Percentiles rank a stretch among this genome's conserved stretches.
phyloP scores from a whole-genome alignment of 192 early-diverging fungal genomes.

The Cetraspora pellucida region DNA sequence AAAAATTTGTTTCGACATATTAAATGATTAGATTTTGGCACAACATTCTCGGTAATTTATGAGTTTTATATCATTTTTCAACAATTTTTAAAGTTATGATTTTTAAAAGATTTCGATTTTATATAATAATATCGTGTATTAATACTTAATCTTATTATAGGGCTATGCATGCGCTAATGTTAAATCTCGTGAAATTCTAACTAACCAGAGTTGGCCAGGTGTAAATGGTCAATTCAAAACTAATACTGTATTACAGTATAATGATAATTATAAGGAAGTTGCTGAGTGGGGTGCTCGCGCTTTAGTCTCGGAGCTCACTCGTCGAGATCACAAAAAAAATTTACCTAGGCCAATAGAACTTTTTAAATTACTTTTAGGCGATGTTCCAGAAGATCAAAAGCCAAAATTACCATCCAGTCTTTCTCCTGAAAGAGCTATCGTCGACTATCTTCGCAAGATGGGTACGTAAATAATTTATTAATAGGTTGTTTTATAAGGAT shows the following conservation, averaged over 20 bases:
- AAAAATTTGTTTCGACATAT: background rate
- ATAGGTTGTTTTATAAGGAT: background rate
- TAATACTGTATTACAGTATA: slow-evolving; percentile 6
- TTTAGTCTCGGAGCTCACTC: background rate
- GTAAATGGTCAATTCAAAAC: slow-evolving; percentile 4
- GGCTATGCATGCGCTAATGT: background rate
- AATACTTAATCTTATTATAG: too few relatives aligned
- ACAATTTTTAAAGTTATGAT: too few relatives aligned
- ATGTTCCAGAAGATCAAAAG: background rate
- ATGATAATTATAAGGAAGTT: background rate
- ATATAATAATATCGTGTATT: too few relatives aligned
- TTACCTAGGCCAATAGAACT: background rate
- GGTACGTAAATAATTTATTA: background rate
- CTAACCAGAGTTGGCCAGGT: slow-evolving; percentile 9
- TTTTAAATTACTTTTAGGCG: slow-evolving; percentile 18
- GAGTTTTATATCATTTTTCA: too few relatives aligned
- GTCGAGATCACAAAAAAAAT: background rate
- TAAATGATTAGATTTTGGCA: background rate
- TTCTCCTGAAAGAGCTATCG: background rate
- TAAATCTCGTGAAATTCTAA: background rate
- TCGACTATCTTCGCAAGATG: background rate
- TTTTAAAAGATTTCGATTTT: too few relatives aligned
- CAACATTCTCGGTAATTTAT: slow-evolving; percentile 5
- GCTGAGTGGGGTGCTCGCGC: slow-evolving; percentile 6
- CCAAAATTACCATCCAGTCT: background rate